These are phyloP conservation scores for Fraxinus quadrangulata DNA, from an alignment of 257 asterid species.

Conservation along the genomic window DNA sequence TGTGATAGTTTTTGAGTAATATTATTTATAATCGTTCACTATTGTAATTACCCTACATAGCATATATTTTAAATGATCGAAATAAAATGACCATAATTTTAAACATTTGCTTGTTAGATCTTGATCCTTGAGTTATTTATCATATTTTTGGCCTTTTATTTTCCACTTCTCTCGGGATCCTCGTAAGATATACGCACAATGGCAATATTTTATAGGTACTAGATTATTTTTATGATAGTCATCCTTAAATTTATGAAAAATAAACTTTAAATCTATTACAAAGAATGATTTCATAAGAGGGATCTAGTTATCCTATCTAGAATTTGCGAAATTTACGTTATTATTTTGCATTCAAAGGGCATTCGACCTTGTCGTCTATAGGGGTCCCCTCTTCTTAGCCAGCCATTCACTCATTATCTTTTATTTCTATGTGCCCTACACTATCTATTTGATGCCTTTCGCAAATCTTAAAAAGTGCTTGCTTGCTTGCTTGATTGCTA, in stretches of 20 bases:
- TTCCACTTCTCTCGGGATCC: not conserved
- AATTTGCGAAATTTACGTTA: too few species aligned
- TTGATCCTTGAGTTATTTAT: not conserved
- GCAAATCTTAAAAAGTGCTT: constrained; percentile 39
- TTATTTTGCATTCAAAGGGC: too few species aligned
- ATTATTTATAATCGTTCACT: too few species aligned
- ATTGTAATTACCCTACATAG: too few species aligned
- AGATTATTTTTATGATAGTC: not conserved
- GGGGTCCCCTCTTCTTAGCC: not conserved
- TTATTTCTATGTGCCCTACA: constrained; percentile 31
- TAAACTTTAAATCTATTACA: not conserved
- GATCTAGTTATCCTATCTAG: too few species aligned
- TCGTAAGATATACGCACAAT: not conserved
- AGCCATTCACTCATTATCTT: constrained; percentile 23
- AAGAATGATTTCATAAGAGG: too few species aligned
- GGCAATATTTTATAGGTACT: too few species aligned
- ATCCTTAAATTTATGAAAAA: not conserved
- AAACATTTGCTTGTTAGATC: not conserved
- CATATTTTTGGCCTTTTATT: not conserved
- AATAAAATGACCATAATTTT: not conserved
- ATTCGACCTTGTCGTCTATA: too few species aligned
- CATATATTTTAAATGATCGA: not conserved
- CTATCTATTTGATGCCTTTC: constrained; percentile 34
- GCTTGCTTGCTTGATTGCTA: not conserved
- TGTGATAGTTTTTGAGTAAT: too few species aligned